A percentile compares a stretch with the other conserved stretches of the same genome.
Evolutionary conservation across 768 basidiomycete species (phyloP).

Genomic region (Pulveroboletus sp.): DNA sequence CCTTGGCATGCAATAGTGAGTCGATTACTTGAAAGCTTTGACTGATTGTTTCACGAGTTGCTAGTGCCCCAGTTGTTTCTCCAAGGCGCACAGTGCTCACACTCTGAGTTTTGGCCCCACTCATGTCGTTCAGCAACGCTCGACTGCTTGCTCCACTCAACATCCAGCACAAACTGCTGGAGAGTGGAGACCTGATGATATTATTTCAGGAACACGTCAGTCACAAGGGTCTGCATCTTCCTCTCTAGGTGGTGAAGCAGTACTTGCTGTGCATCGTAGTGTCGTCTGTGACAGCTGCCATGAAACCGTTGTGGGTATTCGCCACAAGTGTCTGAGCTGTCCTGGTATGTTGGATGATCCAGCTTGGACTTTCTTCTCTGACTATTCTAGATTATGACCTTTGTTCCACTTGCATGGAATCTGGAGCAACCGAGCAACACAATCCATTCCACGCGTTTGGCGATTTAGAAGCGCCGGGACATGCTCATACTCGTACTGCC

Average conservation of each 20-base stretch:
- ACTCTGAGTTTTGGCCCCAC: conserved; percentile 31
- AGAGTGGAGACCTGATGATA: background rate
- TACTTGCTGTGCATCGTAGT: conserved; percentile 43
- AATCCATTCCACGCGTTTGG: conserved; percentile 68
- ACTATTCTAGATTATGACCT: conserved; percentile 60
- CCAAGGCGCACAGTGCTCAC: conserved; percentile 24
- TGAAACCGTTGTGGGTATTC: conserved; percentile 51
- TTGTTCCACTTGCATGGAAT: conserved; percentile 52
- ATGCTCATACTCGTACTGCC: conserved; percentile 61
- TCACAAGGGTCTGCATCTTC: background rate
- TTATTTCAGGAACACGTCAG: background rate
- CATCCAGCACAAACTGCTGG: background rate
- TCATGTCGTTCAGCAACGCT: conserved; percentile 23
- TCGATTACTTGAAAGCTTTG: background rate
- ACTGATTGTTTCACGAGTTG: conserved; percentile 5
- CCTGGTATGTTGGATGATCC: conserved; percentile 39
- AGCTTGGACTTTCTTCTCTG: background rate
- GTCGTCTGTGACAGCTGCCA: conserved; percentile 67
- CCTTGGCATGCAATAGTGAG: conserved; percentile 30
- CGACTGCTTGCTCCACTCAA: background rate
- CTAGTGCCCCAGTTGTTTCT: conserved; percentile 28
- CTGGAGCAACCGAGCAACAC: conserved; percentile 48
- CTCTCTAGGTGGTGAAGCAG: background rate
- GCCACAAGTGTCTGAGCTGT: conserved; percentile 82
- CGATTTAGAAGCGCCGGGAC: conserved; percentile 60